phyloP scores from a whole-genome alignment of 129 eudicot species.

The Lonicera japonica region DNA sequence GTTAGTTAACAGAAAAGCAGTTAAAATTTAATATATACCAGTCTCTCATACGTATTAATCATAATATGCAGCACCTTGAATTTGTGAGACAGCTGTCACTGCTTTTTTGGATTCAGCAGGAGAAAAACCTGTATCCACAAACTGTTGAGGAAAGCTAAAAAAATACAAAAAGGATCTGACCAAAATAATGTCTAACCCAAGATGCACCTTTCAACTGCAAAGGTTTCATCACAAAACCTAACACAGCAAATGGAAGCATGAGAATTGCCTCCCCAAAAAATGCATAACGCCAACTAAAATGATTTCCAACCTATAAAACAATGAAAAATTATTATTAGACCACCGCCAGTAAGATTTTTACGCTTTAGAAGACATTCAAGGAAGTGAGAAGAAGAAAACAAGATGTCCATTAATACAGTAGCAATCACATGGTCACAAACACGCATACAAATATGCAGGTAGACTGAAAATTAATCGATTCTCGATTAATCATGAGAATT shows the following conservation, averaged over 20 bases:
- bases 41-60: not conserved
- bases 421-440: not conserved
- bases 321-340: not conserved
- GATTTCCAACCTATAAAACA: slow-evolving; percentile 51
- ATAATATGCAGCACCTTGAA: slow-evolving; percentile 43
- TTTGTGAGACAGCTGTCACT: slow-evolving; percentile 34
- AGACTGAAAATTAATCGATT: too few relatives aligned
- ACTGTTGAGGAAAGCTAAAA: slow-evolving; percentile 6
- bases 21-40: not conserved
- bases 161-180: not conserved
- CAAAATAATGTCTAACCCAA: not conserved
- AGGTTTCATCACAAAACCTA: slow-evolving; percentile 86
- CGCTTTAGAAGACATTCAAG: too few relatives aligned
- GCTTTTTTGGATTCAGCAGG: slow-evolving; percentile 44
- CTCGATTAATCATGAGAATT: too few relatives aligned
- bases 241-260: slow-evolving; percentile 82
- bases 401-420: not conserved
- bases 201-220: slow-evolving; percentile 78
- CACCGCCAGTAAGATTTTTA: not conserved
- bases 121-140: slow-evolving; percentile 51
- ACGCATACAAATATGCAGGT: too few relatives aligned
- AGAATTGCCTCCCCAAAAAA: slow-evolving; percentile 76
- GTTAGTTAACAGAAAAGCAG: too few relatives aligned
- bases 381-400: too few relatives aligned
- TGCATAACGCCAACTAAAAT: slow-evolving; percentile 73